A percentile compares a stretch with the other conserved stretches of the same genome.
Conservation (phyloP, 2,329 filamentous ascomycete genomes). For the Aspergillus tubingensis region DNA sequence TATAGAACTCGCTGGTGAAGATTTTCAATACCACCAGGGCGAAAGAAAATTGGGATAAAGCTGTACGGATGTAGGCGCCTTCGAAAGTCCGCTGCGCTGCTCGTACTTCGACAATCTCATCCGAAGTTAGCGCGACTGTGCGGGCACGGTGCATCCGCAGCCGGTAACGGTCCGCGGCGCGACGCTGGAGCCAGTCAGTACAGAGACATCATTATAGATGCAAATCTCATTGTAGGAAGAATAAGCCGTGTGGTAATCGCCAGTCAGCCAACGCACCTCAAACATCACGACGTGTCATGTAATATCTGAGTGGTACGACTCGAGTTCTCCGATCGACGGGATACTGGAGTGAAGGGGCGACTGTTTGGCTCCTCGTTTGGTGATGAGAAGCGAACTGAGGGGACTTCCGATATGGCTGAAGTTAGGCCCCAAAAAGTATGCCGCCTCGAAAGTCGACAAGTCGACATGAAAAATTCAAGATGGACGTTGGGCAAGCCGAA, state of each 20-base stretch:
- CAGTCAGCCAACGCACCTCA: constrained; percentile 25
- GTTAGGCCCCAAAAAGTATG: background rate
- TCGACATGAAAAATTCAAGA: background rate
- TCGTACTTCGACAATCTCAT: constrained; percentile 90
- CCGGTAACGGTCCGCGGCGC: constrained; percentile 73
- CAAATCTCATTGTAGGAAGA: constrained; percentile 4
- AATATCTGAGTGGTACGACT: background rate
- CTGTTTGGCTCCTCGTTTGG: background rate
- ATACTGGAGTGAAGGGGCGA: background rate
- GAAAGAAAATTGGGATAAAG: constrained; percentile 92
- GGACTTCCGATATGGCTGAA: background rate
- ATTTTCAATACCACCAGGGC: constrained; percentile 93
- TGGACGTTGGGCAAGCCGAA: background rate
- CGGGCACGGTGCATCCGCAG: constrained; percentile 81
- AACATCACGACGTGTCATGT: constrained; percentile 26
- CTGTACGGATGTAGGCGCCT: constrained; percentile 93
- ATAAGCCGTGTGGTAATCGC: background rate
- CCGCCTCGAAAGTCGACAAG: too few relatives aligned
- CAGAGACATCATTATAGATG: background rate
- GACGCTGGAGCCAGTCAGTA: constrained; percentile 49
- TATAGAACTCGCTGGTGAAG: constrained; percentile 95
- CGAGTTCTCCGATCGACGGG: background rate
- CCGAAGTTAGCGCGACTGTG: constrained; percentile 75
- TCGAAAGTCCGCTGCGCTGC: constrained; percentile 96
- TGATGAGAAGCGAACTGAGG: background rate